Percentiles rank a stretch among this genome's conserved stretches.
Evolutionary conservation across 2,329 filamentous ascomycete species (phyloP).

Genomic region (Endocalyx cinctus): DNA sequence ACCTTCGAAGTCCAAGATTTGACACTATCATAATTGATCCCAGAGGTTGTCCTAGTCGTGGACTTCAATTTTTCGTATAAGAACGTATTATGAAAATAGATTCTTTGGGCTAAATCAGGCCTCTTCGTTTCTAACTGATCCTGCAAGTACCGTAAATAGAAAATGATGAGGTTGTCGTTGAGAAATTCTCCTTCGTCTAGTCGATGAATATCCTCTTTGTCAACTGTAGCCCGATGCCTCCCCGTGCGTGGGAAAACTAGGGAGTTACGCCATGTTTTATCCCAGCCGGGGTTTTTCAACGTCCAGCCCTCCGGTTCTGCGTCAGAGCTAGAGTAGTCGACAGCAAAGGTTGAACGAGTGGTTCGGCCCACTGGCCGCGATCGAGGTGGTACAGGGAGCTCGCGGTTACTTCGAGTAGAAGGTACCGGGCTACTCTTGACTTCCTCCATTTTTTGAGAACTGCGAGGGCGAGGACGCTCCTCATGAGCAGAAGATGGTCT

Average conservation of each 20-base stretch:
- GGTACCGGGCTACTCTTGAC: no score
- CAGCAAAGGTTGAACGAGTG: conserved; percentile 16
- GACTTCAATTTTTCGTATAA: conserved; percentile 78
- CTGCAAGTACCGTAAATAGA: conserved; percentile 76
- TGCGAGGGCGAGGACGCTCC: no score
- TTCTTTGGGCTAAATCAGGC: conserved; percentile 54
- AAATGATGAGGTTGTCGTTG: conserved; percentile 89
- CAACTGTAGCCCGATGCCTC: conserved; percentile 59
- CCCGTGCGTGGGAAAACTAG: conserved; percentile 58
- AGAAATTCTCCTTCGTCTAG: conserved; percentile 82
- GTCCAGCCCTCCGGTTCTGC: conserved; percentile 42
- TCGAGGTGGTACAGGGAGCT: conserved; percentile 1
- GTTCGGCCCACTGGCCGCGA: conserved; percentile 8
- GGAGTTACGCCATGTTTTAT: conserved; percentile 48
- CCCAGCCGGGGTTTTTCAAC: conserved; percentile 45
- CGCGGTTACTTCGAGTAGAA: no score
- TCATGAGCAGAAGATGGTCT: conserved; percentile 1
- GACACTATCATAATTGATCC: conserved; percentile 80
- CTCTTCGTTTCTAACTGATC: conserved; percentile 50
- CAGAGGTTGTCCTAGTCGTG: conserved; percentile 42
- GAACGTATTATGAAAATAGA: conserved; percentile 90
- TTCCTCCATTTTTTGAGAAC: no score
- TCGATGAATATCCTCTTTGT: conserved; percentile 67
- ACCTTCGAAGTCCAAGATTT: conserved; percentile 82
- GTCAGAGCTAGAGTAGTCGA: conserved; percentile 12